These are phyloP conservation scores for Boletales sp. DNA, from an alignment of 768 basidiomycete genomes.

Conservation along the genomic window DNA sequence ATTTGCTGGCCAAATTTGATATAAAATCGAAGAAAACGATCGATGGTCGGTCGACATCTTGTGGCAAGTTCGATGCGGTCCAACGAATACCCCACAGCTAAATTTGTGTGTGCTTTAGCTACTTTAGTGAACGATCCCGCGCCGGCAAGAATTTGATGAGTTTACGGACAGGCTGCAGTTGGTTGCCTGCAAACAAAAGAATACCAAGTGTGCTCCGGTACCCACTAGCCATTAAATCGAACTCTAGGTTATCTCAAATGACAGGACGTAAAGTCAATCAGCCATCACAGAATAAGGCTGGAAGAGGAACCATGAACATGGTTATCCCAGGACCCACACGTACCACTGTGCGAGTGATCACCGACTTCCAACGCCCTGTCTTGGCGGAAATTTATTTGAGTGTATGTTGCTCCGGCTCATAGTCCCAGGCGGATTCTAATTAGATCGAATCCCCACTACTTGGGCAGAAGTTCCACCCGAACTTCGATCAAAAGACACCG, in stretches of 20 bases:
- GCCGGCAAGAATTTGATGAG: neutral
- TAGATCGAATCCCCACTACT: neutral
- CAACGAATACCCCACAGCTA: neutral
- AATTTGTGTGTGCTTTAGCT: neutral
- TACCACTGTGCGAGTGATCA: neutral
- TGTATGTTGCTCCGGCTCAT: neutral
- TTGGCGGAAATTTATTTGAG: neutral
- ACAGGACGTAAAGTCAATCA: too few relatives aligned
- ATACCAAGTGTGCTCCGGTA: too few relatives aligned
- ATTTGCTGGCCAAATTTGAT: neutral
- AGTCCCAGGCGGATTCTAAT: neutral
- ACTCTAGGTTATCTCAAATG: too few relatives aligned
- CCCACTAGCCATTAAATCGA: too few relatives aligned
- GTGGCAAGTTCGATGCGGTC: too few relatives aligned
- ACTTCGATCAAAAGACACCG: too few relatives aligned
- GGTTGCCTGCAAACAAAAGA: too few relatives aligned
- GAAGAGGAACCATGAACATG: too few relatives aligned
- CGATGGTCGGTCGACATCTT: neutral
- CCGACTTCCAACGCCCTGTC: neutral
- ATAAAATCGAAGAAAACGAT: neutral
- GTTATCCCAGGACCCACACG: neutral
- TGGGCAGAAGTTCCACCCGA: too few relatives aligned
- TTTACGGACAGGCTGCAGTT: neutral
- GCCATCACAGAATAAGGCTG: too few relatives aligned
- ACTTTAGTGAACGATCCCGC: neutral